These are phyloP conservation scores for Syzygium jambos DNA, from an alignment of 345 rosid species.

Conservation along the genomic window DNA sequence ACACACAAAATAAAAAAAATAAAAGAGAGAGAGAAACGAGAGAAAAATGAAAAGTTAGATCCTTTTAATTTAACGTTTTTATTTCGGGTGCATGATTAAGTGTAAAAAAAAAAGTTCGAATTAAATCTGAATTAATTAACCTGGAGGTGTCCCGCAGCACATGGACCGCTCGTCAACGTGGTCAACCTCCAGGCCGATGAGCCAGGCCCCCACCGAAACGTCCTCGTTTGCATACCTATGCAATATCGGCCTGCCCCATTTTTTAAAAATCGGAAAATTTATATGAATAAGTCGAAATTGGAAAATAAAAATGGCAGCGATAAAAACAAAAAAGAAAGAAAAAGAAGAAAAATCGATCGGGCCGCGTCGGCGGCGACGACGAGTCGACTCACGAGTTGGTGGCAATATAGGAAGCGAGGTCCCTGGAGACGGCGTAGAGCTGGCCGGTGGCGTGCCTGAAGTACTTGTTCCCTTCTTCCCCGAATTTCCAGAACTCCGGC, in stretches of 20 bases:
- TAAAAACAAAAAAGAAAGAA: neutral
- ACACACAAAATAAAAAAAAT: neutral
- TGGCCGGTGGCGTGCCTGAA: slow-evolving; percentile 94
- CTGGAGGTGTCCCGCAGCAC: slow-evolving; percentile 94
- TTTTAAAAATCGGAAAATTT: neutral
- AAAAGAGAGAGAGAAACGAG: too few relatives aligned
- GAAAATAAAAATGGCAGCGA: neutral
- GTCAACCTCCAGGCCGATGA: slow-evolving; percentile 77
- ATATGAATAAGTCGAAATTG: neutral
- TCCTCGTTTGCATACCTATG: slow-evolving; percentile 95
- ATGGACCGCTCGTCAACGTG: slow-evolving; percentile 72
- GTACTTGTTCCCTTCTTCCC: slow-evolving; percentile 87
- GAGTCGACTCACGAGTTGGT: slow-evolving; percentile 43
- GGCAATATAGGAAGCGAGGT: slow-evolving; percentile 77
- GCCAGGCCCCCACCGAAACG: slow-evolving; percentile 80
- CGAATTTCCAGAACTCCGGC: slow-evolving; percentile 92
- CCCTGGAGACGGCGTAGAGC: slow-evolving; percentile 81
- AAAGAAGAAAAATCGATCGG: neutral
- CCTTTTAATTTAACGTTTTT: neutral
- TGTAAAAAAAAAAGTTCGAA: neutral
- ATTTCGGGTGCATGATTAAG: neutral
- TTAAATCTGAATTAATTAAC: slow-evolving; percentile 1
- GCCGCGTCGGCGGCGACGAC: neutral
- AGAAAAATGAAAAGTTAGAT: neutral
- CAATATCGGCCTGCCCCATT: slow-evolving; percentile 45